Evolutionary conservation across 805 yeast species (phyloP).

Genomic region (Vanderwaltozyma verrucispora): DNA sequence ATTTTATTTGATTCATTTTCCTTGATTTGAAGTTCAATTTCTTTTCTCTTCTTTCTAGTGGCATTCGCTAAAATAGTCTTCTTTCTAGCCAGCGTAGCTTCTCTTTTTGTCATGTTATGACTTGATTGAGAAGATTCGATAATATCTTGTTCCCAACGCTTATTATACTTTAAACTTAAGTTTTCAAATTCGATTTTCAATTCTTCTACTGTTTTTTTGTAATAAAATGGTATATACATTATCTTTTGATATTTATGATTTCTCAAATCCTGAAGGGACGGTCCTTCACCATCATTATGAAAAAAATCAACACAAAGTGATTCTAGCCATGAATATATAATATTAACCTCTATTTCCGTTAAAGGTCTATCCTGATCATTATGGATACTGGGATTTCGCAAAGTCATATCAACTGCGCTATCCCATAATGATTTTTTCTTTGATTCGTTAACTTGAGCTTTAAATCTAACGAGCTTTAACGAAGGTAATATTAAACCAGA

Average conservation of each 20-base stretch:
- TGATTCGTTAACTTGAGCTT: constrained; percentile 20
- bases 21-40: constrained; percentile 30
- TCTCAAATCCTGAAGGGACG: constrained; percentile 53
- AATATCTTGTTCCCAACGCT: constrained; percentile 29
- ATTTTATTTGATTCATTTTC: constrained; percentile 37
- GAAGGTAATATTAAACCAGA: constrained; percentile 70
- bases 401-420: constrained; percentile 20
- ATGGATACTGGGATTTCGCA: constrained; percentile 10
- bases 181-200: constrained; percentile 51
- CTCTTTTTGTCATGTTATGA: constrained; percentile 26
- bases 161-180: constrained; percentile 43
- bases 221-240: constrained; percentile 52
- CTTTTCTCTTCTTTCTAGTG: constrained; percentile 40
- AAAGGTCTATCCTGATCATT: constrained; percentile 47
- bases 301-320: constrained; percentile 62
- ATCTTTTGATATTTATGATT: constrained; percentile 55
- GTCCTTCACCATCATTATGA: constrained; percentile 75
- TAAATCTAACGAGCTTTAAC: constrained; percentile 22
- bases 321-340: constrained; percentile 61
- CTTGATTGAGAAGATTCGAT: no score
- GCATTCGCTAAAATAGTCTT: constrained; percentile 67
- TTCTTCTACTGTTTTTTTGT: constrained; percentile 39
- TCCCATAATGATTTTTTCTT: constrained; percentile 28
- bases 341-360: constrained; percentile 50
- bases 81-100: constrained; percentile 46